Base-by-base conservation (phyloP, 2,329 filamentous ascomycete genomes). In the Aspergillus sp. region DNA sequence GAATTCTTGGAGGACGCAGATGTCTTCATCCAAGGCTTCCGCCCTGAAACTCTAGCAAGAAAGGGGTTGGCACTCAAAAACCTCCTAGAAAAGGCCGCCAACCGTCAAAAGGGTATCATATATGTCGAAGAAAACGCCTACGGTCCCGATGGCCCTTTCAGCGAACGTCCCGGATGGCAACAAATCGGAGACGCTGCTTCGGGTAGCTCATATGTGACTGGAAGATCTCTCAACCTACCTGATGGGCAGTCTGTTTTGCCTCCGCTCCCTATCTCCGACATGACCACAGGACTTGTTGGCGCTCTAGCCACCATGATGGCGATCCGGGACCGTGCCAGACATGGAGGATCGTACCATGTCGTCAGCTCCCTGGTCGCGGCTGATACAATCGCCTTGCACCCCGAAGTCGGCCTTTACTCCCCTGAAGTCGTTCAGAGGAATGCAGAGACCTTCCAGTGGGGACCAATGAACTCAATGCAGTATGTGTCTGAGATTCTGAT, bases 11-110 rank as follows among this genome's bases (percentile, higher is more conserved):
- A 57, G 6, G 71, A 74, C 1, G 75, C 72, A 2, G 77, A 80
- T 53, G 69, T 78, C 32, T 70, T 78, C 45, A 57, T 79, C 19
- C 71, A 77, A 48, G 75, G 76, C 29, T 79, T 72, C 62, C 64
- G 75, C 5, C 65, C 68, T 3, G 67, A 66, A 9, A 60, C 64
- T 10, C 62, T 79, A 40, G 39, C 34, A 5, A 31, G 46, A 9
- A 43, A 43, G 34, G 49, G 49, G 1, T 27, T 46, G 2, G 41
- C 69, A 0, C 57, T 67, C 4, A 51, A 70, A 6, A 62, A 62
- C n/a, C 48, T 73, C 27, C 55, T 69, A 6, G 62, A 56, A 40
- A 62, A 70, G 51, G 72, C 60, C 7, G 62, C 53, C 5, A 54
- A 60, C 19, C 61, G 71, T 5, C 64, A 64, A 5, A 62, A 62